Evolutionary conservation across 768 basidiomycete species (phyloP), one percentile per base, ranked within the genome.

Genomic region (Lactarius trivialis): DNA sequence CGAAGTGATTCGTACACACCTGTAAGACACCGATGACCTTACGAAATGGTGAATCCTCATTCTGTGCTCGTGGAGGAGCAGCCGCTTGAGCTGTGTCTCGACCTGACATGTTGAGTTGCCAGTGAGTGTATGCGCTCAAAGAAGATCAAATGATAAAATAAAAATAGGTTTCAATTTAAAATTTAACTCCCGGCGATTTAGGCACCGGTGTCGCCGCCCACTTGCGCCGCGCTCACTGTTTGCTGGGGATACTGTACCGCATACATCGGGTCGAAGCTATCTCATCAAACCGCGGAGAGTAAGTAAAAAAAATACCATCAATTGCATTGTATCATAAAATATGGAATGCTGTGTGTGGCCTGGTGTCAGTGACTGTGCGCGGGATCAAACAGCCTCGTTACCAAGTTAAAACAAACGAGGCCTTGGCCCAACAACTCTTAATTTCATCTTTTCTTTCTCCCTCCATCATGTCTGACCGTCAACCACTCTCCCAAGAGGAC

Each of bases 11-110:
- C n/a, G 11, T 30, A 61, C 76, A 55, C 62, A 81, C 81, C 76
- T 82, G 81, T 30, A 71, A 73, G n/a, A 76, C 67, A 0, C 68
- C 62, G n/a, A 79, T 65, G 33, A 78, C 63, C 51, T 73, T 77
- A 58, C 75, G 70, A 55, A 74, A 68, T 2, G 74, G 54, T 5
- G 78, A 74, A 53, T 75, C 73, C 54, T 76, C 36, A 26, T 60
- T 60, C 55, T 64, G 66, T 28, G 28, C 36, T 32, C 32, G 19
- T 12, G 33, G 68, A 12, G 70, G 56, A 21, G 65, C 67, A 36
- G 66, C 69, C 30, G 67, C 56, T 41, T 2, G 45, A 14, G 63
- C 65, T 1, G 28, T 49, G 41, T 3, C 34, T 11, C 30, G 61
- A n/a, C 33, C 43, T 4, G 61, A 63, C 61, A 63, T 63, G 39